phyloP scores from a whole-genome alignment of 305 asterid species.

The Andrographis paniculata region DNA sequence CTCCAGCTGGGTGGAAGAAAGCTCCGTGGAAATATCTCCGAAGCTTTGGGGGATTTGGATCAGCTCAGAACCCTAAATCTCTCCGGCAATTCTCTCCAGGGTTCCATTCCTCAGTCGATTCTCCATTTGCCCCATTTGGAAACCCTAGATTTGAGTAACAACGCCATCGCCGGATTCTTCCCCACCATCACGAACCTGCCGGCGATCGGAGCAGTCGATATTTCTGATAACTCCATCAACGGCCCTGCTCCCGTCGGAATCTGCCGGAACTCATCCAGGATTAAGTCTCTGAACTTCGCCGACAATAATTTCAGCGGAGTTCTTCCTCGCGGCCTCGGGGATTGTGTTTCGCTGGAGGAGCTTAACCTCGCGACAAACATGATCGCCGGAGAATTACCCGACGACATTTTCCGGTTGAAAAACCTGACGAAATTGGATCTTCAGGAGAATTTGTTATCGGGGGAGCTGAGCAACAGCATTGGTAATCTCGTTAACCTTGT shows the following conservation, averaged over 20 bases:
- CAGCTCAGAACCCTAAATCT: constrained; percentile 59
- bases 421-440: constrained; percentile 36
- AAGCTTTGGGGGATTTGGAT: constrained; percentile 41
- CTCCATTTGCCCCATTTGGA: constrained; percentile 44
- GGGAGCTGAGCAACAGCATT: constrained; percentile 32
- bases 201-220: constrained; percentile 30
- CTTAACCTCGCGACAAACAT: constrained; percentile 37
- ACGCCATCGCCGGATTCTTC: constrained; percentile 37
- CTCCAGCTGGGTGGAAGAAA: constrained; percentile 42
- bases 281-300: constrained; percentile 31
- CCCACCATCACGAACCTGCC: constrained; percentile 42
- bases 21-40: constrained; percentile 38
- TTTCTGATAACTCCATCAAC: constrained; percentile 40
- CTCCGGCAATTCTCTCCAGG: constrained; percentile 46
- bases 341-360: constrained; percentile 42
- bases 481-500: constrained; percentile 57
- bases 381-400: constrained; percentile 47
- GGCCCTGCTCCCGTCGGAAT: constrained; percentile 47
- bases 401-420: constrained; percentile 35
- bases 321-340: constrained; percentile 38
- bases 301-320: constrained; percentile 37
- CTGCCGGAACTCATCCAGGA: constrained; percentile 44
- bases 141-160: constrained; percentile 49
- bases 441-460: constrained; percentile 48
- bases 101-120: constrained; percentile 41